phyloP scores from a whole-genome alignment of 441 rosid genomes.

The Aleurites moluccanus region DNA sequence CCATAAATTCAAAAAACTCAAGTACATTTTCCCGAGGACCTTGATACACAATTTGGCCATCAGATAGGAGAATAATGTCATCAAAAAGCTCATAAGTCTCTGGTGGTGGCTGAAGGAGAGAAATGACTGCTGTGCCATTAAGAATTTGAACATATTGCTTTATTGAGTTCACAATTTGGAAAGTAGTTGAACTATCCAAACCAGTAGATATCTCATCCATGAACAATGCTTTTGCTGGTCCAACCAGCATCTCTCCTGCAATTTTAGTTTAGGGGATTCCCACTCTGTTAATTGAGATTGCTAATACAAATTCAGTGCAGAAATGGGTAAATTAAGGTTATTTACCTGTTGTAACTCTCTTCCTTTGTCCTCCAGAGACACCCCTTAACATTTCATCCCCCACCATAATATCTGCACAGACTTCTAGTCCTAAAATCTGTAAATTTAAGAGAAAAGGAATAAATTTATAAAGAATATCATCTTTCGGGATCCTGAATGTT shows the following conservation, averaged over 20 bases:
- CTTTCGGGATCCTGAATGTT: not conserved
- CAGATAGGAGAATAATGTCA: constrained; percentile 70
- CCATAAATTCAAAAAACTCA: constrained; percentile 60
- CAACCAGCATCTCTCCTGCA: constrained; percentile 81
- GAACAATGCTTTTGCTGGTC: constrained; percentile 62
- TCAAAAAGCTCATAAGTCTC: constrained; percentile 82
- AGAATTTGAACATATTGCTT: constrained; percentile 58
- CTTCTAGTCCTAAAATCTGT: constrained; percentile 76
- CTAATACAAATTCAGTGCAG: not conserved
- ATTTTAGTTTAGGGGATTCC: not conserved
- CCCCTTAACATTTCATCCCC: constrained; percentile 91
- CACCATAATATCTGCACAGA: constrained; percentile 76
- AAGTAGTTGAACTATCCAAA: constrained; percentile 77
- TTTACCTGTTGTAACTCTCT: constrained; percentile 85
- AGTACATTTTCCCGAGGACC: constrained; percentile 74
- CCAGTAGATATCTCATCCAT: constrained; percentile 94
- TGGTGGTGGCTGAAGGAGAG: constrained; percentile 89
- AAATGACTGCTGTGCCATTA: constrained; percentile 65
- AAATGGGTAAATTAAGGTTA: not conserved
- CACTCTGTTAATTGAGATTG: not conserved
- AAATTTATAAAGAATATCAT: not conserved
- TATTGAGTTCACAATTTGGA: constrained; percentile 63
- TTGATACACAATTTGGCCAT: constrained; percentile 66
- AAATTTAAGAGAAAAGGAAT: constrained; percentile 6
- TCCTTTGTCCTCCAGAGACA: constrained; percentile 85